Percentiles rank a stretch among this genome's conserved stretches.
Evolutionary conservation across 257 asterid species (phyloP).

Genomic region (Solanum piurae): DNA sequence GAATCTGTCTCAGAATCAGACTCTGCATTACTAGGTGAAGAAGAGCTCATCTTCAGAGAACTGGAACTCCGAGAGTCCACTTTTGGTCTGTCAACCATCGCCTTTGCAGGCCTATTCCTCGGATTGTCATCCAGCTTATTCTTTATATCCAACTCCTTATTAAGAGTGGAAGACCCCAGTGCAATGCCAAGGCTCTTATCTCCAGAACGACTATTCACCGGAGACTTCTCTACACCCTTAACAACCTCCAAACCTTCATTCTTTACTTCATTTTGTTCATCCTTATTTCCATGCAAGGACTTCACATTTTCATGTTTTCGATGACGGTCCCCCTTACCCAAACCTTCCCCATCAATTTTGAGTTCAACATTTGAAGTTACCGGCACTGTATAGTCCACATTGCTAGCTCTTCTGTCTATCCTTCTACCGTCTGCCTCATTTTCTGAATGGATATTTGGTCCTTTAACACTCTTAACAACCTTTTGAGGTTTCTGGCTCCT

Average conservation of each 20-base stretch:
- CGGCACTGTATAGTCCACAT: slow-evolving; percentile 24
- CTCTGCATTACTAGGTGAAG: slow-evolving; percentile 49
- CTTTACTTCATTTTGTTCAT: slow-evolving; percentile 15
- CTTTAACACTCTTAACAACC: slow-evolving; percentile 38
- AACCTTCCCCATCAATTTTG: slow-evolving; percentile 23
- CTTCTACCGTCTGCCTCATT: slow-evolving; percentile 28
- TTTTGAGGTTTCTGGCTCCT: slow-evolving; percentile 32
- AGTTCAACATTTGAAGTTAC: slow-evolving; percentile 32
- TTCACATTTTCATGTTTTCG: slow-evolving; percentile 10
- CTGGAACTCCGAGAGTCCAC: slow-evolving; percentile 23
- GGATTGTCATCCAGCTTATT: slow-evolving; percentile 20
- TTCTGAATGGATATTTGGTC: slow-evolving; percentile 32
- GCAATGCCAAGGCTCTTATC: not conserved
- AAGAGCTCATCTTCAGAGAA: slow-evolving; percentile 42
- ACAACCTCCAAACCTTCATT: slow-evolving; percentile 20
- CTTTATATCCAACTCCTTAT: slow-evolving; percentile 27
- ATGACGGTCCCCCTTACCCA: slow-evolving; percentile 24
- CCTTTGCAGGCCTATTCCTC: slow-evolving; percentile 16
- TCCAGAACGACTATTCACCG: slow-evolving; percentile 6
- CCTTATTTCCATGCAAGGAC: slow-evolving; percentile 9
- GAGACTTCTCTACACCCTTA: slow-evolving; percentile 25
- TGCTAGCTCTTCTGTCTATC: slow-evolving; percentile 30
- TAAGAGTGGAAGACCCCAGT: slow-evolving; percentile 18
- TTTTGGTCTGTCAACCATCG: slow-evolving; percentile 21
- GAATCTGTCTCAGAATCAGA: slow-evolving; percentile 73